phyloP scores from a whole-genome alignment of 176 grass and related monocot genomes.

The Rhynchospora pubera region DNA sequence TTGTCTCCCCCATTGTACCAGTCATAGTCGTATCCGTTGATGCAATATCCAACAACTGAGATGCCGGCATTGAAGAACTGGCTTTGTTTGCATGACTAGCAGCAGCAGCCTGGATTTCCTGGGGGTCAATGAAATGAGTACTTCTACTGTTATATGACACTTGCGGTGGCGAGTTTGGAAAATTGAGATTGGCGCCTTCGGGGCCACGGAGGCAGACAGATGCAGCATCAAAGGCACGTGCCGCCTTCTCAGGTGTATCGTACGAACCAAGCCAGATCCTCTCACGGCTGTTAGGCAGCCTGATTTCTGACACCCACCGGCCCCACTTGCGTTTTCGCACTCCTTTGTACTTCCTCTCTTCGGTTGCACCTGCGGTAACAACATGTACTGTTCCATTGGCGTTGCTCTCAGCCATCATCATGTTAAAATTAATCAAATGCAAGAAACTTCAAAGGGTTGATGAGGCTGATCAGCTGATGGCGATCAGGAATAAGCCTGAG shows the following conservation, averaged over 20 bases:
- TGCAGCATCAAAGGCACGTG: conserved; percentile 71
- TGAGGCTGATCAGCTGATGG: background rate
- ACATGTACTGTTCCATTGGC: background rate
- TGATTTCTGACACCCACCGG: conserved; percentile 59
- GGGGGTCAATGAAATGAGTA: conserved; percentile 23
- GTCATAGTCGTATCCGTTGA: background rate
- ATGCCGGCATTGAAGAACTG: conserved; percentile 10
- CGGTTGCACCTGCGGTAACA: background rate
- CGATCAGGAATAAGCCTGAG: background rate
- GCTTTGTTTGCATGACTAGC: conserved; percentile 53
- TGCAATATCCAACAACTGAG: conserved; percentile 11
- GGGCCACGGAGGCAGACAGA: conserved; percentile 61
- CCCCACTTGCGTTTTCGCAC: conserved; percentile 63
- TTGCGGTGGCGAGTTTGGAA: conserved; percentile 60
- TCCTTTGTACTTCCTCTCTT: conserved; percentile 60
- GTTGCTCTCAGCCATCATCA: background rate
- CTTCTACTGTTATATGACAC: background rate
- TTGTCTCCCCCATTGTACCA: background rate
- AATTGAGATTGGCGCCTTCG: conserved; percentile 49
- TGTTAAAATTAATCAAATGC: background rate
- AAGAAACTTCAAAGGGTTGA: background rate
- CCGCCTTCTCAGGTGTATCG: conserved; percentile 66
- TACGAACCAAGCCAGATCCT: conserved; percentile 78
- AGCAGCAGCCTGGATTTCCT: conserved; percentile 57
- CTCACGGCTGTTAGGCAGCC: conserved; percentile 75